These are phyloP conservation scores for Gentiana macrophylla DNA, from an alignment of 257 asterid genomes.

Conservation along the genomic window DNA sequence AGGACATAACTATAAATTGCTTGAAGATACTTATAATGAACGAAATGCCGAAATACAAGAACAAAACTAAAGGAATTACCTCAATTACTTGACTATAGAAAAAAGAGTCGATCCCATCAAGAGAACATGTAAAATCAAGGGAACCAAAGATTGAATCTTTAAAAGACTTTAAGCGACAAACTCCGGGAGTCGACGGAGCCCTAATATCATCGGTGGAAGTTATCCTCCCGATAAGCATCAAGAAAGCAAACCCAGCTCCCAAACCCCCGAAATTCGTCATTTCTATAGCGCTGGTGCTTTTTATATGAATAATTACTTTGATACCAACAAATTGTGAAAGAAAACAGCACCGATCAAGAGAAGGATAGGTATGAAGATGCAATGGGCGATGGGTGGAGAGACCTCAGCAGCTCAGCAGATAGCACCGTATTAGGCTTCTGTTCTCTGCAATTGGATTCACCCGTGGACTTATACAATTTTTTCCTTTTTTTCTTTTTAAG, in stretches of 20 bases:
- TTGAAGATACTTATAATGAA: too few relatives aligned
- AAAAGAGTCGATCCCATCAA: slow-evolving; percentile 26
- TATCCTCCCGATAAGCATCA: slow-evolving; percentile 34
- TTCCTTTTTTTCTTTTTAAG: neutral
- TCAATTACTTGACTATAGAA: slow-evolving; percentile 45
- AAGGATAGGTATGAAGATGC: neutral
- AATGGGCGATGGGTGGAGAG: slow-evolving; percentile 18
- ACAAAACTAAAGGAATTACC: slow-evolving; percentile 22
- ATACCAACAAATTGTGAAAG: too few relatives aligned
- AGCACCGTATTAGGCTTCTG: too few relatives aligned
- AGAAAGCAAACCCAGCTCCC: slow-evolving; percentile 36
- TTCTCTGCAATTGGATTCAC: too few relatives aligned
- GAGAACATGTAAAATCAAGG: slow-evolving; percentile 30
- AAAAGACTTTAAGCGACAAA: slow-evolving; percentile 47
- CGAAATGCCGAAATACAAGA: too few relatives aligned
- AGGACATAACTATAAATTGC: neutral
- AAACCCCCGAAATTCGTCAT: slow-evolving; percentile 34
- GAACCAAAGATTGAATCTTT: slow-evolving; percentile 47
- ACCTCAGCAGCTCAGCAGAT: slow-evolving; percentile 28
- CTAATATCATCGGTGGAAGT: slow-evolving; percentile 33
- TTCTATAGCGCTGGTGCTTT: neutral
- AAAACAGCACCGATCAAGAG: neutral
- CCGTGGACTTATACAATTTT: too few relatives aligned
- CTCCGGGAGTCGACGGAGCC: slow-evolving; percentile 28
- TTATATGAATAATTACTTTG: too few relatives aligned